Evolutionary conservation across 345 rosid genomes (phyloP).

Genomic region (Geranium rotundifolium): DNA sequence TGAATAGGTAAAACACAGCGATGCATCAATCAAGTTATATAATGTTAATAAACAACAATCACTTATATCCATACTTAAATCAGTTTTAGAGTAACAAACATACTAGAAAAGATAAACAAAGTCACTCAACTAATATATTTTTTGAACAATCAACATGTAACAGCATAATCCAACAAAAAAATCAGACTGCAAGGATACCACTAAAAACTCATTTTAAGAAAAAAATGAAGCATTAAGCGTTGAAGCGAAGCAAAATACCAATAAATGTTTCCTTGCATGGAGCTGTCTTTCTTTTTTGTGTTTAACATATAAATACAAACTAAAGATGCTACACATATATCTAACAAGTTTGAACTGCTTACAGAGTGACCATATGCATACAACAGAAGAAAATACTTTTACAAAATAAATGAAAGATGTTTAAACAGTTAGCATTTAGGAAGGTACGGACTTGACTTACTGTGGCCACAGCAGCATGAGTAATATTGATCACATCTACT

Average conservation of each 20-base stretch:
- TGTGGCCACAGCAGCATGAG: conserved; percentile 96
- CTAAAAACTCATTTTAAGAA: background rate
- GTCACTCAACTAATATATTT: too few species aligned
- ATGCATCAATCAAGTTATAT: too few species aligned
- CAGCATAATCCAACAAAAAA: background rate
- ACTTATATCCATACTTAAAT: background rate
- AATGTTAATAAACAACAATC: background rate
- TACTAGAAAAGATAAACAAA: background rate
- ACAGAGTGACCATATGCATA: too few species aligned
- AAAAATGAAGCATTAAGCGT: background rate
- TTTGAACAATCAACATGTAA: background rate
- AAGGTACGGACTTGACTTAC: conserved; percentile 33
- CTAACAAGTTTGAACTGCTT: too few species aligned
- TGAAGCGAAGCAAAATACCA: background rate
- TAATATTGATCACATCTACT: conserved; percentile 75
- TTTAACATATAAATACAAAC: too few species aligned
- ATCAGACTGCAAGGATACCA: background rate
- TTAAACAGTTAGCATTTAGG: background rate
- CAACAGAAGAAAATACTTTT: background rate
- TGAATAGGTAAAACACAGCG: background rate
- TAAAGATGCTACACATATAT: too few species aligned
- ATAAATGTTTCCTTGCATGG: too few species aligned
- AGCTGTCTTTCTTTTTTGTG: too few species aligned
- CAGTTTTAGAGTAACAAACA: background rate
- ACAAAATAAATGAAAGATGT: background rate